A percentile compares a stretch with the other conserved stretches of the same genome.
Conservation (phyloP, 2,329 filamentous ascomycete genomes). For the Alternaria viburni region DNA sequence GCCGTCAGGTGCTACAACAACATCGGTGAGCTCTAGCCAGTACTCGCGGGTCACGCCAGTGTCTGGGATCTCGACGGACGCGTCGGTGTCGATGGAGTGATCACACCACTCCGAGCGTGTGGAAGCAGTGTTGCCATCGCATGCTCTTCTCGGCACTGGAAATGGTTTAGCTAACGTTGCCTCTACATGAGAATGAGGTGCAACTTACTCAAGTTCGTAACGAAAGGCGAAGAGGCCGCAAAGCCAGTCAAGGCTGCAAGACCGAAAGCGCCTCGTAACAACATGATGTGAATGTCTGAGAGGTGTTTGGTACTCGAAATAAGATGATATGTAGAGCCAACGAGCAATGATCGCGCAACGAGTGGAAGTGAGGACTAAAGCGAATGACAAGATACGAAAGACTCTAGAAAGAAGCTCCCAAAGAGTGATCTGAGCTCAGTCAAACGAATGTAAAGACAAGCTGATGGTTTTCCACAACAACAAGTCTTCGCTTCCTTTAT, state of each 20-base stretch:
- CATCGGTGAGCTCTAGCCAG: slow-evolving; percentile 52
- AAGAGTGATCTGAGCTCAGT: neutral
- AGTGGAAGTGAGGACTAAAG: neutral
- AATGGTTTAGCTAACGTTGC: neutral
- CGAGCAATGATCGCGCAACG: neutral
- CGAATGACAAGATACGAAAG: neutral
- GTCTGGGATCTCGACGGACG: slow-evolving; percentile 48
- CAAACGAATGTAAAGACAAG: neutral
- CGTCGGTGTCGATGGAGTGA: slow-evolving; percentile 47
- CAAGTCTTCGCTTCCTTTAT: neutral
- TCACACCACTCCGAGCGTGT: slow-evolving; percentile 53
- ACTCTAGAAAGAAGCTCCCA: neutral
- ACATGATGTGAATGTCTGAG: neutral
- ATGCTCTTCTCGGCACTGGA: slow-evolving; percentile 23
- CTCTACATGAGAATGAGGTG: neutral
- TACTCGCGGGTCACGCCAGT: slow-evolving; percentile 63
- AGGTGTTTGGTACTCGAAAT: neutral
- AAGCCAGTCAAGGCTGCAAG: neutral
- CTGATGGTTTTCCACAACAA: neutral
- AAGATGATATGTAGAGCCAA: neutral
- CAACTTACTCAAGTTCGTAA: neutral
- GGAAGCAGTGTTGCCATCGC: slow-evolving; percentile 40
- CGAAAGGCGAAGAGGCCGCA: neutral
- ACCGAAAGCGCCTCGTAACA: neutral
- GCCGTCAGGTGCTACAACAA: slow-evolving; percentile 60